Evolutionary conservation across 2,329 filamentous ascomycete species (phyloP).

Genomic region (Aspergillus flavus): DNA sequence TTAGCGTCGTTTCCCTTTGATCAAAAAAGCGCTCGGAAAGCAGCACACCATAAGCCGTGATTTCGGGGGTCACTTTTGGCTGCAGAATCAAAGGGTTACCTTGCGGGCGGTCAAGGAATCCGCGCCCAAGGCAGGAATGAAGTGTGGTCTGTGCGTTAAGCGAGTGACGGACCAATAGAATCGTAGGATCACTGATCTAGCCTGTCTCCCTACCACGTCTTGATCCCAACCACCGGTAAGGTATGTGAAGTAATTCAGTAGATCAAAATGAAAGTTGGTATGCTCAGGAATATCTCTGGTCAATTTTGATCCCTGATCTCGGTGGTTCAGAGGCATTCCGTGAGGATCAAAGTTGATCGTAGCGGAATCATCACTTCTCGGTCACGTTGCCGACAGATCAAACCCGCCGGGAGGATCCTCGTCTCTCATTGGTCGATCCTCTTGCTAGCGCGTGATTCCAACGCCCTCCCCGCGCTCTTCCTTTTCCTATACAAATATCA

Average conservation of each 20-base stretch:
- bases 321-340: constrained; percentile 21
- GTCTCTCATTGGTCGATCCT: constrained; percentile 39
- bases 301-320: constrained; percentile 19
- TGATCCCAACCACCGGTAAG: constrained; percentile 39
- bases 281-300: constrained; percentile 20
- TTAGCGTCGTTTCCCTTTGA: constrained; percentile 32
- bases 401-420: constrained; percentile 30
- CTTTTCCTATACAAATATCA: constrained; percentile 45
- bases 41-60: constrained; percentile 35
- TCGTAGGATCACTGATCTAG: constrained; percentile 39
- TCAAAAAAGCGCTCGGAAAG: constrained; percentile 38
- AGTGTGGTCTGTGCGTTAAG: constrained; percentile 32
- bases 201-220: constrained; percentile 29
- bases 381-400: constrained; percentile 34
- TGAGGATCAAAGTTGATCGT: constrained; percentile 28
- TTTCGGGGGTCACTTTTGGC: constrained; percentile 32
- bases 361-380: constrained; percentile 29
- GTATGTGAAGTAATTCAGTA: constrained; percentile 19
- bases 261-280: constrained; percentile 18
- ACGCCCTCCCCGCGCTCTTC: constrained; percentile 28
- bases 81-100: constrained; percentile 28
- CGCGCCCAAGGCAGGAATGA: constrained; percentile 11
- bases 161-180: constrained; percentile 41
- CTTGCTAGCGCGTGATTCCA: constrained; percentile 42
- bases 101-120: constrained; percentile 18